A percentile compares a stretch with the other conserved stretches of the same genome.
Evolutionary conservation across 2,329 filamentous ascomycete genomes (phyloP).

Genomic region (Setomelanomma holmii): DNA sequence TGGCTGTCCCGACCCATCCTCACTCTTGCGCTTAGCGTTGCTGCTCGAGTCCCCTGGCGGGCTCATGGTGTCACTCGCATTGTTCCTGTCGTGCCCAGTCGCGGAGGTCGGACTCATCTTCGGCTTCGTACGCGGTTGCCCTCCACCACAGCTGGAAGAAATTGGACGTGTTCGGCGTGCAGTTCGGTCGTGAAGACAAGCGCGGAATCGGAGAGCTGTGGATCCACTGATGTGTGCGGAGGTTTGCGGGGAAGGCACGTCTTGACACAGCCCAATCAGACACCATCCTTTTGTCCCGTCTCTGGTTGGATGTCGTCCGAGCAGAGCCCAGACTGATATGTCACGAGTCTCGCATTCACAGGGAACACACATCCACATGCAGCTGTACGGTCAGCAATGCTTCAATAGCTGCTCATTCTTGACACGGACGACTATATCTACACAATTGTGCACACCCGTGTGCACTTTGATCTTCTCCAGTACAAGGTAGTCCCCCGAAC

Average conservation of each 20-base stretch:
- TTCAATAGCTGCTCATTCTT: too few species aligned
- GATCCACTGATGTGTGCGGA: conserved; percentile 3
- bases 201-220: not conserved
- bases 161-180: not conserved
- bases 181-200: not conserved
- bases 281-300: too few species aligned
- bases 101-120: conserved; percentile 22
- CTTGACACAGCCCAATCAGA: too few species aligned
- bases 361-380: too few species aligned
- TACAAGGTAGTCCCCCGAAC: not conserved
- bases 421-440: too few species aligned
- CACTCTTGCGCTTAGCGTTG: conserved; percentile 53
- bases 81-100: conserved; percentile 16
- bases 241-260: conserved; percentile 5
- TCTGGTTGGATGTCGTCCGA: too few species aligned
- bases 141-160: conserved; percentile 12
- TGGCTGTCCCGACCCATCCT: conserved; percentile 54
- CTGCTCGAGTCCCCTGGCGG: conserved; percentile 32
- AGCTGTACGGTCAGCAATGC: too few species aligned
- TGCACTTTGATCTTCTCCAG: not conserved
- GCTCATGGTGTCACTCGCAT: conserved; percentile 45
- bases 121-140: conserved; percentile 8
- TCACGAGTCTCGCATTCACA: too few species aligned
- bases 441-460: not conserved
- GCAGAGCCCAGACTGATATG: too few species aligned